These are phyloP conservation scores for Solanum habrochaites DNA, from an alignment of 257 asterid genomes.

Conservation along the genomic window DNA sequence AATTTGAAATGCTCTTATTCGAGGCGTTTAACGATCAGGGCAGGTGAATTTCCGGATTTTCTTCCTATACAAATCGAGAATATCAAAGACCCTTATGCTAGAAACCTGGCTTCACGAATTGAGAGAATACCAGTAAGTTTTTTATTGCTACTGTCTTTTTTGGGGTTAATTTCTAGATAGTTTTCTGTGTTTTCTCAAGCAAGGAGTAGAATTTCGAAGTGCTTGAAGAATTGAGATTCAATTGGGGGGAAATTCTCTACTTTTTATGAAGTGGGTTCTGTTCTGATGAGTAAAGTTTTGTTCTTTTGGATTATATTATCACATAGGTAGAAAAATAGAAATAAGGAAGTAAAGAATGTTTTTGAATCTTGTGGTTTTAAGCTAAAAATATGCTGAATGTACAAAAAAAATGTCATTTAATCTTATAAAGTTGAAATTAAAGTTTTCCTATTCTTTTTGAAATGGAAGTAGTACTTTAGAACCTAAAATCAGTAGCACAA, in stretches of 20 bases:
- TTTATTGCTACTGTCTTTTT: background rate
- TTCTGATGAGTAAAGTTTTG: background rate
- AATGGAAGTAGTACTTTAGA: background rate
- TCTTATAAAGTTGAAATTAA: background rate
- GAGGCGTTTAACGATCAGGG: slow-evolving; percentile 13
- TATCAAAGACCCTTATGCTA: slow-evolving; percentile 56
- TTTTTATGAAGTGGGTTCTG: background rate
- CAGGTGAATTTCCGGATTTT: slow-evolving; percentile 31
- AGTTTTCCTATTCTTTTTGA: background rate
- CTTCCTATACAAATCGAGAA: slow-evolving; percentile 30
- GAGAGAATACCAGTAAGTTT: slow-evolving; percentile 43
- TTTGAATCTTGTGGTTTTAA: background rate
- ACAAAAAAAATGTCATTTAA: too few relatives aligned
- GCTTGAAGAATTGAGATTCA: background rate
- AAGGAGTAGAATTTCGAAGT: background rate
- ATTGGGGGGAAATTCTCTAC: background rate
- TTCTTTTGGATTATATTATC: background rate
- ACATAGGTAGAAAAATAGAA: background rate
- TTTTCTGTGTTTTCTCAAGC: background rate
- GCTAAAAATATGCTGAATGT: background rate
- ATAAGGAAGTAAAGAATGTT: fast-evolving
- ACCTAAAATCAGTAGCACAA: background rate
- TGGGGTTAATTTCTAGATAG: background rate
- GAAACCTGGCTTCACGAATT: slow-evolving; percentile 68
- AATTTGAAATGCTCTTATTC: background rate